Conservation (phyloP, 2,329 filamentous ascomycete genomes). For the Geoglossum cookeanum region DNA sequence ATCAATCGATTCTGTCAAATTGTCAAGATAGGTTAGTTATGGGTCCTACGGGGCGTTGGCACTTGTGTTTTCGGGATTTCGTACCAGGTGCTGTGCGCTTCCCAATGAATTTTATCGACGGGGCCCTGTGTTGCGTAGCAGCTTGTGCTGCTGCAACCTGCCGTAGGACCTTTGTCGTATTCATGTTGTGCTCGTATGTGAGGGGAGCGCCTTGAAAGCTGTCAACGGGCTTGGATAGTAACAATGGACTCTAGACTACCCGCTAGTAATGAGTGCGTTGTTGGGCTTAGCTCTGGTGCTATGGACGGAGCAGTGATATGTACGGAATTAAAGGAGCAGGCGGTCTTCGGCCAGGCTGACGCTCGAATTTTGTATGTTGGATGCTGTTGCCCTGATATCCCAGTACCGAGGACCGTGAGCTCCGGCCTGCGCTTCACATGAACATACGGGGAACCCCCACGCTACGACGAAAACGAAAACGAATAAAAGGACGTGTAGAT, state of each 20-base stretch:
- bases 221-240: not conserved
- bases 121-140: slow-evolving; percentile 22
- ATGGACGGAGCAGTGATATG: not conserved
- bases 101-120: slow-evolving; percentile 31
- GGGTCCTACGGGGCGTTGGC: not conserved
- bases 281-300: not conserved
- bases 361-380: not conserved
- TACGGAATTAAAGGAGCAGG: not conserved
- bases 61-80: slow-evolving; percentile 12
- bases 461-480: not conserved
- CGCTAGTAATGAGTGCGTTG: not conserved
- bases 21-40: slow-evolving; percentile 7
- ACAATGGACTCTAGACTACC: not conserved
- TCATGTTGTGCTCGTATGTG: slow-evolving; percentile 3
- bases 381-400: not conserved
- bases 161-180: slow-evolving; percentile 16
- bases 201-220: not conserved
- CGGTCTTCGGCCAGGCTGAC: not conserved
- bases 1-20: slow-evolving; percentile 42
- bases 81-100: slow-evolving; percentile 37
- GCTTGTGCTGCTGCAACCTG: slow-evolving; percentile 2
- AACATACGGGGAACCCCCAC: not conserved
- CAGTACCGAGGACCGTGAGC: not conserved
- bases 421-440: not conserved
- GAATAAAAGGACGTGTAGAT: not conserved